phyloP scores from a whole-genome alignment of 306 rosid genomes.

The Cicer judaicum region DNA sequence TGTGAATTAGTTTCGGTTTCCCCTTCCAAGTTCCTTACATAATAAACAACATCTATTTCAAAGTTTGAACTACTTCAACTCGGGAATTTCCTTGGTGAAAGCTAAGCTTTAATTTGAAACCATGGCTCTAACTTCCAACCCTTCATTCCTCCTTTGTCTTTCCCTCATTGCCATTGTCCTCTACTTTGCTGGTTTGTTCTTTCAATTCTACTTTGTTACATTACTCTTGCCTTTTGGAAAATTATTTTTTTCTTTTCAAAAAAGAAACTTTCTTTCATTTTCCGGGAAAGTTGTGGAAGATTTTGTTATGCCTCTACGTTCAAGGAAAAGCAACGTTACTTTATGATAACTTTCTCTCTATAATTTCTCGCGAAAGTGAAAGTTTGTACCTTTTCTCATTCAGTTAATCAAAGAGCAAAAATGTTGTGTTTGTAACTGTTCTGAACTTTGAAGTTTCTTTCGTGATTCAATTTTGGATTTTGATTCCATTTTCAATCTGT shows the following conservation, averaged over 20 bases:
- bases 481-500: slow-evolving; percentile 5
- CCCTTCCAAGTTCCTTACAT: slow-evolving; percentile 18
- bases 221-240: not conserved
- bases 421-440: not conserved
- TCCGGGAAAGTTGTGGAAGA: not conserved
- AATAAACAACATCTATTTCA: not conserved
- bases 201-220: slow-evolving; percentile 4
- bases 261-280: not conserved
- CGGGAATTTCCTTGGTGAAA: not conserved
- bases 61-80: not conserved
- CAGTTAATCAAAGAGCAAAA: not conserved
- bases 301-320: not conserved
- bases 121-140: slow-evolving; percentile 49
- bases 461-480: not conserved
- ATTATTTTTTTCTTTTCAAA: not conserved
- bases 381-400: not conserved
- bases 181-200: slow-evolving; percentile 54
- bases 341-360: slow-evolving; percentile 13
- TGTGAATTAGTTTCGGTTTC: not conserved
- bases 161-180: slow-evolving; percentile 45
- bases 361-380: not conserved
- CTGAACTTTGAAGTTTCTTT: not conserved
- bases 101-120: not conserved
- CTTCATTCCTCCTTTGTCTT: slow-evolving; percentile 48
- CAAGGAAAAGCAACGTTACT: slow-evolving; percentile 32